phyloP scores from a whole-genome alignment of 495 filamentous ascomycete species.

The Cairneyella variabilis region DNA sequence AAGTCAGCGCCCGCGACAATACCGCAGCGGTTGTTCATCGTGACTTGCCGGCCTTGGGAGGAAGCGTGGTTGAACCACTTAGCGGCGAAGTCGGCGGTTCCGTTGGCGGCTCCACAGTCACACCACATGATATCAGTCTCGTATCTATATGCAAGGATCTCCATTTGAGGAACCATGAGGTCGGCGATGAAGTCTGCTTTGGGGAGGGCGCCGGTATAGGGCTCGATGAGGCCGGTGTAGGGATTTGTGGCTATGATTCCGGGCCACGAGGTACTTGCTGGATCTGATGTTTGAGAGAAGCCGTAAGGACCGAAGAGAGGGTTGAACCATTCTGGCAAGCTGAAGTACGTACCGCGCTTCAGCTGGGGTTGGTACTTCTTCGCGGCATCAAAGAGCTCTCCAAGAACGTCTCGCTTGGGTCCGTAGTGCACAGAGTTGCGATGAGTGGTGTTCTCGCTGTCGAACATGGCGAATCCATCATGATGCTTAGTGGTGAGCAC shows the following conservation, averaged over 20 bases:
- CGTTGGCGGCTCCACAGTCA: conserved; percentile 45
- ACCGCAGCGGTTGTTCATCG: conserved; percentile 51
- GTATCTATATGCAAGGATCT: conserved; percentile 41
- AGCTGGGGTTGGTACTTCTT: conserved; percentile 44
- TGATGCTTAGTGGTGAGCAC: conserved; percentile 41
- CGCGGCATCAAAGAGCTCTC: conserved; percentile 50
- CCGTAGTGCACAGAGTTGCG: conserved; percentile 33
- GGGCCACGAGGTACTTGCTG: conserved; percentile 7
- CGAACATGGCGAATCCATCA: conserved; percentile 39
- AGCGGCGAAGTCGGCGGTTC: conserved; percentile 43
- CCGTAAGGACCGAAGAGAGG: conserved; percentile 44
- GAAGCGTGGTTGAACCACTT: conserved; percentile 42
- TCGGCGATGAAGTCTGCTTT: conserved; percentile 43
- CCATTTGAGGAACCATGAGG: conserved; percentile 49
- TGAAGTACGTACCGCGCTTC: conserved; percentile 47
- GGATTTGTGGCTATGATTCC: conserved; percentile 32
- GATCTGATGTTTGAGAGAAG: conserved; percentile 14
- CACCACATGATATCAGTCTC: conserved; percentile 57
- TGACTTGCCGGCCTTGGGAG: conserved; percentile 38
- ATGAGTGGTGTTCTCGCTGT: conserved; percentile 51
- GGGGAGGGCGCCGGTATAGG: conserved; percentile 37
- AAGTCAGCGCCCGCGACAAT: conserved; percentile 41
- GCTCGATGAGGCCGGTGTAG: conserved; percentile 39
- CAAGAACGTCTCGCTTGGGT: conserved; percentile 32
- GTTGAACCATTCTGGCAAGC: conserved; percentile 55